Conservation (phyloP, 768 basidiomycete species). For the Lanmaoa pseudosensibilis region DNA sequence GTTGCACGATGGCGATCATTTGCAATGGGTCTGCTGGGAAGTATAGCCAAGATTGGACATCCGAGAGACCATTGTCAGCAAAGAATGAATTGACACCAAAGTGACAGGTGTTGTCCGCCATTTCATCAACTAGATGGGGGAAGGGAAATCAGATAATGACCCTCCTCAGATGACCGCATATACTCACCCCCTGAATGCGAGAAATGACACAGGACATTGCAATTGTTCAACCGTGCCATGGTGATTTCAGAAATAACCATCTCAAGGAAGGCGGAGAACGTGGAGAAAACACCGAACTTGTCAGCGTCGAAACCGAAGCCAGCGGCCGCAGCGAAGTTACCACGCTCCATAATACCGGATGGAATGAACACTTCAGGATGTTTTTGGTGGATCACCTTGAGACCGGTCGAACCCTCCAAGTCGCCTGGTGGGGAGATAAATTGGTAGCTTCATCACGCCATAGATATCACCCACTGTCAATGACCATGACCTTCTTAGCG, state of each 20-base stretch:
- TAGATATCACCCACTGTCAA: conserved; percentile 58
- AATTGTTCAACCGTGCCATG: conserved; percentile 89
- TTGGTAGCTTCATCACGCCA: background rate
- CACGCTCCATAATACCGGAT: conserved; percentile 86
- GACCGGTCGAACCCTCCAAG: conserved; percentile 85
- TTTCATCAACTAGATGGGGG: conserved; percentile 58
- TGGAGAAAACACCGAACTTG: conserved; percentile 87
- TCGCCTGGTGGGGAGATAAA: conserved; percentile 50
- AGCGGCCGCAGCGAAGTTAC: conserved; percentile 81
- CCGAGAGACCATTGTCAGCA: conserved; percentile 83
- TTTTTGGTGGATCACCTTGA: conserved; percentile 86
- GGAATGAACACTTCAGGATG: conserved; percentile 86
- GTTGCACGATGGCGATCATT: conserved; percentile 74
- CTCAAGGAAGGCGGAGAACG: conserved; percentile 90
- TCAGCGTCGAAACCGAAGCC: conserved; percentile 83
- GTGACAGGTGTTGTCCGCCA: conserved; percentile 62
- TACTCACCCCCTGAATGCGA: conserved; percentile 78
- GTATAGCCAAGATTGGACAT: conserved; percentile 77
- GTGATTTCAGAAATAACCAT: conserved; percentile 88
- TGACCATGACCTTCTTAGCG: conserved; percentile 78
- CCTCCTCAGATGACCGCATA: conserved; percentile 2
- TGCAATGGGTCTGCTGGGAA: conserved; percentile 85
- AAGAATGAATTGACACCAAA: conserved; percentile 85
- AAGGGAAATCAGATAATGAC: background rate
- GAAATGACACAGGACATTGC: conserved; percentile 87